Percentiles rank a stretch among this genome's conserved stretches.
These are phyloP conservation scores for Panaeolus cyanescens DNA, from an alignment of 768 basidiomycete genomes.

Conservation along the genomic window DNA sequence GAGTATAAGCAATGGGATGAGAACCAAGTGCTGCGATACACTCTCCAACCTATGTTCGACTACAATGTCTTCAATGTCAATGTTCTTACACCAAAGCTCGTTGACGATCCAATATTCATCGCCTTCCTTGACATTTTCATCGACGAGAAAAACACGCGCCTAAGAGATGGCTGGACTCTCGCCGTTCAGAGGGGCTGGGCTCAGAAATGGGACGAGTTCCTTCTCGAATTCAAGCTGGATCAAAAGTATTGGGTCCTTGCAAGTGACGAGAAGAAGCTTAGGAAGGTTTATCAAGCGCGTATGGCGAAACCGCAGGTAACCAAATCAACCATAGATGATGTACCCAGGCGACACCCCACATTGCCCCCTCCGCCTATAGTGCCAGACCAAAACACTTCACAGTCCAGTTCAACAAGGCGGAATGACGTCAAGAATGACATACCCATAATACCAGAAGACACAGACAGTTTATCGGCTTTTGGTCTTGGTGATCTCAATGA, in stretches of 20 bases:
- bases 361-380: neutral
- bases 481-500: neutral
- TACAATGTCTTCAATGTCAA: neutral
- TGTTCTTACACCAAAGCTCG: neutral
- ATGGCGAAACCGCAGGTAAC: too few species aligned
- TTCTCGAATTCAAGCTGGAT: neutral
- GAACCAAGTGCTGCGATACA: neutral
- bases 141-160: neutral
- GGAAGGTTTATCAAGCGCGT: neutral
- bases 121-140: neutral
- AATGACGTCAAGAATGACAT: neutral
- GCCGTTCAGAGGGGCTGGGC: neutral
- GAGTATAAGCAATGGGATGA: neutral
- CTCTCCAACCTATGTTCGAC: neutral
- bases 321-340: neutral
- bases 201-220: neutral
- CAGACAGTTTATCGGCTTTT: neutral
- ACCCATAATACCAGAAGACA: neutral
- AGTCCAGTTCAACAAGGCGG: neutral
- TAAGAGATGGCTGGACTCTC: neutral
- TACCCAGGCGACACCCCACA: neutral
- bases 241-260: neutral
- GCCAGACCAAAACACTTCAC: neutral
- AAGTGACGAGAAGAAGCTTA: neutral
- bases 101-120: neutral